These are phyloP conservation scores for Smittium culicis DNA, from an alignment of 371 early-diverging fungal species.

Conservation along the genomic window DNA sequence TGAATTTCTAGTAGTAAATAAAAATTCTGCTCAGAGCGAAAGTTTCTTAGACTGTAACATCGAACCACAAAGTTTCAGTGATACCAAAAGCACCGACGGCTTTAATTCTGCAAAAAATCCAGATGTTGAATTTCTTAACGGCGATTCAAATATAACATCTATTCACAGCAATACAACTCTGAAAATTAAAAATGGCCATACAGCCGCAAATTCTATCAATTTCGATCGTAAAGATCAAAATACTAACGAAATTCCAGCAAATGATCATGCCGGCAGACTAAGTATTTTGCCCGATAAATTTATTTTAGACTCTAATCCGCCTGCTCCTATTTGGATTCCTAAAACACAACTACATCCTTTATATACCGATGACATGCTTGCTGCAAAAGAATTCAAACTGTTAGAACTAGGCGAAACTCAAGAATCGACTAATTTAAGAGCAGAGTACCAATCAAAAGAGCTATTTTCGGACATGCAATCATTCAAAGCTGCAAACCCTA, in stretches of 20 bases:
- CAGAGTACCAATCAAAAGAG: slow-evolving; percentile 62
- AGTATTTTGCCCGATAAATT: slow-evolving; percentile 12
- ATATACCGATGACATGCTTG: slow-evolving; percentile 83
- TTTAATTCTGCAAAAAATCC: too few relatives aligned
- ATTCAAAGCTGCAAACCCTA: slow-evolving; percentile 78
- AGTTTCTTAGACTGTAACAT: not conserved
- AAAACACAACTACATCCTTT: slow-evolving; percentile 58
- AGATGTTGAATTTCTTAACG: too few relatives aligned
- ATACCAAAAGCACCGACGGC: too few relatives aligned
- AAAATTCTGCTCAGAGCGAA: not conserved
- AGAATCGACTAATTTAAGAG: slow-evolving; percentile 56
- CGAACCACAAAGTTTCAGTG: too few relatives aligned
- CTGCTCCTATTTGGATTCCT: slow-evolving; percentile 51
- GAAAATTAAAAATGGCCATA: too few relatives aligned
- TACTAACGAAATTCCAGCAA: too few relatives aligned
- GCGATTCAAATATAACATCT: too few relatives aligned
- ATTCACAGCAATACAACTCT: too few relatives aligned
- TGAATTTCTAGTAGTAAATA: not conserved
- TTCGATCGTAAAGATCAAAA: too few relatives aligned
- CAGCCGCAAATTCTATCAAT: too few relatives aligned
- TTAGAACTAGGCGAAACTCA: slow-evolving; percentile 59
- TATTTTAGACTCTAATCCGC: slow-evolving; percentile 34
- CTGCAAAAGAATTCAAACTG: slow-evolving; percentile 57
- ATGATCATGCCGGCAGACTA: slow-evolving; percentile 19
- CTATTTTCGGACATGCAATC: slow-evolving; percentile 71